Base-by-base conservation (phyloP, 352 stramenopile species). In the Blastocystis sp. region DNA sequence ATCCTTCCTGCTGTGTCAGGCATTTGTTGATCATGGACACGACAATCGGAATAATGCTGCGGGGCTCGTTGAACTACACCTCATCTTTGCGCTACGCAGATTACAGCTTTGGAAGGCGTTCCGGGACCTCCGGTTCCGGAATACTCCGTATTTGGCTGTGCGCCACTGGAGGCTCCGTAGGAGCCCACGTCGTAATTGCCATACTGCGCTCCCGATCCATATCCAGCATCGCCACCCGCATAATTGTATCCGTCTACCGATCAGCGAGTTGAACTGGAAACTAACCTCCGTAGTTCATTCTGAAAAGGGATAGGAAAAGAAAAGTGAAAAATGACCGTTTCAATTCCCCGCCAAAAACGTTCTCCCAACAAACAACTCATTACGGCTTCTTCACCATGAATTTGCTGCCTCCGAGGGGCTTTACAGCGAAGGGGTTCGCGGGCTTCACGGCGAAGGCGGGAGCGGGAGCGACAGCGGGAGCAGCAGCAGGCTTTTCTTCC, bases 11-110 rank as follows among this genome's bases (percentile, higher is more conserved):
- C 24, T 61, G 44, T 3, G 49, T 42, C 6, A 61, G 40, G 11
- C 54, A 29, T 9, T 51, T 48, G 48, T 42, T 64, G 4, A 65
- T 46, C 69, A 81, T 81, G 4, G 69, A 81, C 21, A 81, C 29
- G 14, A 61, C 69, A 51, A 81, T 81, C 18, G 69, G 69, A 63
- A 81, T 61, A 44, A 81, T 81, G 29, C 21, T 38, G 3, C 34
- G 16, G 7, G 48, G 27, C 16, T 48, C 24, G 32, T 32, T 29
- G 42, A 29, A 29, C 69, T 81, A 81, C 4, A 18, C 18, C 27
- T 64, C n/a, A 81, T 38, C 24, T 38, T 16, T 21, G 4, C 18
- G 42, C 32, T 18, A 32, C 8, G 27, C 38, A 40, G n/a, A n/a
- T n/a, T n/a, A 11, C 16, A 24, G 63, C 69, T 40, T 46, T 54